Base-by-base conservation (phyloP, 257 asterid genomes). In the Nicotiana benthamiana region DNA sequence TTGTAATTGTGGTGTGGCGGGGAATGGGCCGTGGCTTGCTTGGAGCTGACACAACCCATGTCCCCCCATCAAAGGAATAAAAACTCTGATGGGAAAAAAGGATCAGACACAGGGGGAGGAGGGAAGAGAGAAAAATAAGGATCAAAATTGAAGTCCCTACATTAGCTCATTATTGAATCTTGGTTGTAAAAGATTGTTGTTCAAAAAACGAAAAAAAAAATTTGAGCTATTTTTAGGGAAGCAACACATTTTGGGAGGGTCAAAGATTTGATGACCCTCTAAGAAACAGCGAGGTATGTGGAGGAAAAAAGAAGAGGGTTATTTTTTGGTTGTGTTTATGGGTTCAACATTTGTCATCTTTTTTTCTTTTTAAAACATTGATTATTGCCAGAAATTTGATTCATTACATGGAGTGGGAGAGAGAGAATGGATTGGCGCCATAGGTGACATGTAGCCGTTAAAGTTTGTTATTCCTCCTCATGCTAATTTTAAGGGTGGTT, bases 31-130 rank as follows among this genome's bases (percentile, higher is more conserved):
- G 22, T 22, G 22, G 87, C 89, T 68, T 93, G 89, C 88, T 90
- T 94, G 83, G 97, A 94, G 90, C 93, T 93, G 70, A 93, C 87
- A 68, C 97, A 94, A 89, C 98, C 98, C 98, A 94, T 93, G 87
- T 83, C 91, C 92, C 89, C 81, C 89, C 98, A 90, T 89, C 84
- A 89, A 46, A 20, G 20, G 60, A 43, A 22, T 43, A 72, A 46
- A 70, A 72, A 22, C 7, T 70, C 57, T 46, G 60, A 72, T 72
- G 77, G 77, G 57, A 22, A 70, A 43, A 70, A 68, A 20, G 28
- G 40, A 18, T 61, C 18, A 61, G 3, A 18, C 10, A 1, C 18
- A 46, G 11, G 54, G 9, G 46, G 11, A 40, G 11, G 10, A 17
- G 10, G 32, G 22, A 9, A 67, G 75, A n/a, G 75, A 67, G 75